These are phyloP conservation scores for Lachnellula arida DNA, from an alignment of 2,329 filamentous ascomycete genomes.

Conservation along the genomic window DNA sequence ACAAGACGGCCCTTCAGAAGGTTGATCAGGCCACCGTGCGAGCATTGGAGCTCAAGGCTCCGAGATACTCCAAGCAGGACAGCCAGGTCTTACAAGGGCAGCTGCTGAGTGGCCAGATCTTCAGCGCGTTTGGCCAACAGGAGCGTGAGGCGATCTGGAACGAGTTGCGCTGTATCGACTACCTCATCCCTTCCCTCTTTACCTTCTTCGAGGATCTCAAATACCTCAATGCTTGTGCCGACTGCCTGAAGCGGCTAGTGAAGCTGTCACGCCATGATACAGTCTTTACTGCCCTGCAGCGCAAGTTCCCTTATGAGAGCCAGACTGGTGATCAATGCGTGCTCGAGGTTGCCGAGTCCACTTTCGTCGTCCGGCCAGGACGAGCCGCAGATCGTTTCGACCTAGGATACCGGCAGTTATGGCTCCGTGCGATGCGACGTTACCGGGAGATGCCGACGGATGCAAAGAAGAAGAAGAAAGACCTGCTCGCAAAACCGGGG, in stretches of 20 bases:
- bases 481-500: slow-evolving; percentile 15
- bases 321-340: slow-evolving; percentile 12
- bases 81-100: slow-evolving; percentile 23
- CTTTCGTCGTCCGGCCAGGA: not conserved
- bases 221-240: slow-evolving; percentile 1
- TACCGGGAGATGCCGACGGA: slow-evolving; percentile 1
- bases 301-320: slow-evolving; percentile 8
- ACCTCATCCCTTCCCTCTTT: slow-evolving; percentile 34
- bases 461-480: slow-evolving; percentile 15
- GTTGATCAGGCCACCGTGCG: slow-evolving; percentile 32
- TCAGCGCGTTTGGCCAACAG: slow-evolving; percentile 29
- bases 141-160: slow-evolving; percentile 31
- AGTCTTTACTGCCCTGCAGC: slow-evolving; percentile 9
- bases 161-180: slow-evolving; percentile 21
- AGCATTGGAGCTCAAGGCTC: slow-evolving; percentile 32
- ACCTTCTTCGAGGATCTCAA: slow-evolving; percentile 27
- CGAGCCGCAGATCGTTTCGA: not conserved
- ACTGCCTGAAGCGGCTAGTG: slow-evolving; percentile 6
- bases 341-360: slow-evolving; percentile 27
- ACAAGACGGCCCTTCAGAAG: slow-evolving; percentile 26
- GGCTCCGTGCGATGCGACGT: slow-evolving; percentile 1
- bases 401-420: slow-evolving; percentile 3
- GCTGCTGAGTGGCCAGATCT: slow-evolving; percentile 31
- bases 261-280: slow-evolving; percentile 1
- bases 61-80: slow-evolving; percentile 27